A percentile compares a stretch with the other conserved stretches of the same genome.
Conservation (phyloP, 1,284 basidiomycete species). For the Cryptococcus hybrid region DNA sequence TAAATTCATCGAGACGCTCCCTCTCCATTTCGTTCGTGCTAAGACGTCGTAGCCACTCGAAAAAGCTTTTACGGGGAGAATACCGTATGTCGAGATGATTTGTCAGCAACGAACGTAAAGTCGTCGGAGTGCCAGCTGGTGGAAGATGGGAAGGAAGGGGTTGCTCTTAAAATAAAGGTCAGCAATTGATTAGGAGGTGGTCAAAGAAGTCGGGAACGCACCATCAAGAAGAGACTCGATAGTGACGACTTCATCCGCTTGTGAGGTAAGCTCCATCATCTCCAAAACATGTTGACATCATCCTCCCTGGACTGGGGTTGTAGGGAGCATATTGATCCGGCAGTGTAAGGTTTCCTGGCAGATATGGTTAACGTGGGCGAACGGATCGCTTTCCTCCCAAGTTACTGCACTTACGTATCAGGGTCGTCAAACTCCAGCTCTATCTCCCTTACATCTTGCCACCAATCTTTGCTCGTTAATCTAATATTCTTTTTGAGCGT, state of each 20-base stretch:
- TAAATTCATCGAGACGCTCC: constrained; percentile 79
- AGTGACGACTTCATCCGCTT: constrained; percentile 58
- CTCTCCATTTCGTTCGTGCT: constrained; percentile 70
- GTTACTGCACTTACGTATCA: constrained; percentile 14
- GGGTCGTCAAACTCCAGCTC: constrained; percentile 40
- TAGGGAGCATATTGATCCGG: constrained; percentile 83
- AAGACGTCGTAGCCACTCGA: constrained; percentile 73
- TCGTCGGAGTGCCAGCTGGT: constrained; percentile 52
- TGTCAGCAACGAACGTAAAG: constrained; percentile 70
- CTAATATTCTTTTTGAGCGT: constrained; percentile 50
- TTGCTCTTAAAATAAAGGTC: constrained; percentile 58
- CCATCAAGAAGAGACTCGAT: constrained; percentile 8
- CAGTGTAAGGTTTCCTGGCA: constrained; percentile 56
- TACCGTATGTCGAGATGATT: constrained; percentile 77
- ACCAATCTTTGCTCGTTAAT: constrained; percentile 74
- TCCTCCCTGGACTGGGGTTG: constrained; percentile 63
- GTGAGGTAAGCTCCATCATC: constrained; percentile 63
- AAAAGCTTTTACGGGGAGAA: constrained; percentile 80
- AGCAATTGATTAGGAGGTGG: background rate
- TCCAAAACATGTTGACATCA: constrained; percentile 72
- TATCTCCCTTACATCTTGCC: constrained; percentile 70
- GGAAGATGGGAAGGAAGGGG: constrained; percentile 67
- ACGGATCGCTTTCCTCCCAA: constrained; percentile 52
- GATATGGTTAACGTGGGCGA: constrained; percentile 2
- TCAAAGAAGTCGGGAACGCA: background rate